phyloP scores from a whole-genome alignment of 176 grass and related monocot species.

The Oryza glumipatula region DNA sequence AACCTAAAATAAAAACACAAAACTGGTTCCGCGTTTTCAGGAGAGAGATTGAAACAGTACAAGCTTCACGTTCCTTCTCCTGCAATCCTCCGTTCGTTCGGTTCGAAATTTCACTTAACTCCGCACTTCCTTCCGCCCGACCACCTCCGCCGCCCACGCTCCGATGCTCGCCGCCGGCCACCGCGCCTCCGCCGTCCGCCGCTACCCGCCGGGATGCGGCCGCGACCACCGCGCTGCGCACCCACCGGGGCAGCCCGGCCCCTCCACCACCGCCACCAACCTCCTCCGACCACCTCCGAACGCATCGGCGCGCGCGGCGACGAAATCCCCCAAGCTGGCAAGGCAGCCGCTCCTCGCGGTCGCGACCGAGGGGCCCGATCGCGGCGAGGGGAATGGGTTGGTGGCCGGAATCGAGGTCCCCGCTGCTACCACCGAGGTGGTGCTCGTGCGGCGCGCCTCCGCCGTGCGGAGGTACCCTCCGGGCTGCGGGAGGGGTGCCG shows the following conservation, averaged over 20 bases:
- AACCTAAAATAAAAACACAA: no score
- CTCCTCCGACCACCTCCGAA: not conserved
- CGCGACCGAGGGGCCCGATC: not conserved
- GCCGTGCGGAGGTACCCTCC: conserved; percentile 50
- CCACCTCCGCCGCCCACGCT: not conserved
- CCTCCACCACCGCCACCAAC: not conserved
- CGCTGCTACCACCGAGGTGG: not conserved
- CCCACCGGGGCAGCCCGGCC: not conserved
- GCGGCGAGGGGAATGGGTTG: not conserved
- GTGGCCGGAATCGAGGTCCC: not conserved
- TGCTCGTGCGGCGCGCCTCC: conserved; percentile 18
- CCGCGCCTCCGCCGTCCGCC: conserved; percentile 36
- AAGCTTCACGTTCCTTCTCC: not conserved
- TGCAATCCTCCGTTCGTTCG: not conserved
- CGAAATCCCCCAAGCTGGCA: not conserved
- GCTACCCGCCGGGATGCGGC: conserved; percentile 42
- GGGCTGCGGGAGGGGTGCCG: conserved; percentile 33
- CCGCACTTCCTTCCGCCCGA: not conserved
- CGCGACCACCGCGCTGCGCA: conserved; percentile 6
- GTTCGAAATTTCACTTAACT: not conserved
- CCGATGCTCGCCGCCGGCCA: not conserved
- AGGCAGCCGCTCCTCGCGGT: not conserved
- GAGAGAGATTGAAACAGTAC: no score
- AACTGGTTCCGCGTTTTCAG: no score
- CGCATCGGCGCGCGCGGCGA: conserved; percentile 11